Conservation (phyloP, 257 asterid genomes). For the Capsicum baccatum region DNA sequence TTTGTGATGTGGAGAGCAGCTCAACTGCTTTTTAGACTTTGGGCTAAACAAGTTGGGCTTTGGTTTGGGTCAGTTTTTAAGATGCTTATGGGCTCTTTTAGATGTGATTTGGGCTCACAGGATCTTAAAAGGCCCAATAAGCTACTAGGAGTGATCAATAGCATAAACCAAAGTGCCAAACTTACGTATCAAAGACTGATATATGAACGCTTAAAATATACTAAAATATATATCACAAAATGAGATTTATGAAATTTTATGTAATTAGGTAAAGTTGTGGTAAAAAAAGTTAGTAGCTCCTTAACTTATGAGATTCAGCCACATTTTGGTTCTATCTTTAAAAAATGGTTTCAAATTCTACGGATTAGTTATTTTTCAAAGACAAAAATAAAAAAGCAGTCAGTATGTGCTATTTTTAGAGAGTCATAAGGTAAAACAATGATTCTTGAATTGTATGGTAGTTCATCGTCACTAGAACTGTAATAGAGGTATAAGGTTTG, state of each 20-base stretch:
- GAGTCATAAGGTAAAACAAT: not conserved
- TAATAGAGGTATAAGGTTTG: not conserved
- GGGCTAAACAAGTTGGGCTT: constrained; percentile 13
- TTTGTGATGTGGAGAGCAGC: not conserved
- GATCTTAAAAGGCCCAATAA: not conserved
- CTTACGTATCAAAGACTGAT: too few species aligned
- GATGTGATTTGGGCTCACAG: not conserved
- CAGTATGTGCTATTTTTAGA: not conserved
- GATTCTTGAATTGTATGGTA: not conserved
- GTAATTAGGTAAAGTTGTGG: too few species aligned
- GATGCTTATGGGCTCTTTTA: not conserved
- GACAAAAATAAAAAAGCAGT: not conserved
- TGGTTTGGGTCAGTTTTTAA: not conserved
- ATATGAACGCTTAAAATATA: too few species aligned
- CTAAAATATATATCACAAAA: too few species aligned
- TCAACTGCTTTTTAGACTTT: constrained; percentile 24
- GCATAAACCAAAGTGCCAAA: not conserved
- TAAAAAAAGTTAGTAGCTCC: too few species aligned
- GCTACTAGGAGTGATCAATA: not conserved
- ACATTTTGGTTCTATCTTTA: not conserved
- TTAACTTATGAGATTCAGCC: too few species aligned
- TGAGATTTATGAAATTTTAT: too few species aligned
- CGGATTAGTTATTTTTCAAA: not conserved
- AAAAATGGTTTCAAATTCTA: not conserved
- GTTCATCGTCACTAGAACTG: not conserved